Conservation (phyloP, 2,329 filamentous ascomycete genomes). For the Mycocentrospora acerina region DNA sequence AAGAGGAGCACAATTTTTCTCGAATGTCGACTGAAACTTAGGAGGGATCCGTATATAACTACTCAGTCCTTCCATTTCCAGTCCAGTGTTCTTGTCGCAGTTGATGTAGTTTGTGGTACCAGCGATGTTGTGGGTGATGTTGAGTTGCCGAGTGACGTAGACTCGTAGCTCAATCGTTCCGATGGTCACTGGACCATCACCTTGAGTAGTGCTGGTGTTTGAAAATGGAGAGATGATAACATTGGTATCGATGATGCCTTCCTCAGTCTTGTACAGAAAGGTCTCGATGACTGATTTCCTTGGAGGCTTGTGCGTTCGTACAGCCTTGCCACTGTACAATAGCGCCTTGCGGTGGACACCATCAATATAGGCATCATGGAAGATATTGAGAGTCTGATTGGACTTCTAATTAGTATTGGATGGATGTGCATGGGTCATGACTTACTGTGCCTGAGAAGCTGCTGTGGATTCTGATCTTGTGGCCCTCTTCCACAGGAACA, state of each 20-base stretch:
- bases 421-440: neutral
- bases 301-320: slow-evolving; percentile 14
- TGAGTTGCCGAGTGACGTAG: slow-evolving; percentile 24
- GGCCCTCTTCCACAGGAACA: slow-evolving; percentile 34
- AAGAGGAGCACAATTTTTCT: slow-evolving; percentile 15
- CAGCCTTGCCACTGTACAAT: slow-evolving; percentile 7
- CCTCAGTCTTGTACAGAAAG: slow-evolving; percentile 17
- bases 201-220: slow-evolving; percentile 2
- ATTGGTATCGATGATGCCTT: slow-evolving; percentile 76
- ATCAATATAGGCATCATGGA: slow-evolving; percentile 42
- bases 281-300: slow-evolving; percentile 23
- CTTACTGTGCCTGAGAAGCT: slow-evolving; percentile 36
- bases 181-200: slow-evolving; percentile 17
- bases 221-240: slow-evolving; percentile 89
- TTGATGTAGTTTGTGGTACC: slow-evolving; percentile 15
- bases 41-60: slow-evolving; percentile 22
- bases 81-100: neutral
- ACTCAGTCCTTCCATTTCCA: neutral
- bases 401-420: neutral
- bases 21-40: slow-evolving; percentile 22
- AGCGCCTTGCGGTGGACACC: slow-evolving; percentile 33
- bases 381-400: slow-evolving; percentile 21
- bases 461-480: slow-evolving; percentile 34
- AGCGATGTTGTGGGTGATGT: slow-evolving; percentile 13
- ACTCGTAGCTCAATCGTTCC: slow-evolving; percentile 38